phyloP scores from a whole-genome alignment of 2,329 filamentous ascomycete genomes.

The Calycina herbarum region DNA sequence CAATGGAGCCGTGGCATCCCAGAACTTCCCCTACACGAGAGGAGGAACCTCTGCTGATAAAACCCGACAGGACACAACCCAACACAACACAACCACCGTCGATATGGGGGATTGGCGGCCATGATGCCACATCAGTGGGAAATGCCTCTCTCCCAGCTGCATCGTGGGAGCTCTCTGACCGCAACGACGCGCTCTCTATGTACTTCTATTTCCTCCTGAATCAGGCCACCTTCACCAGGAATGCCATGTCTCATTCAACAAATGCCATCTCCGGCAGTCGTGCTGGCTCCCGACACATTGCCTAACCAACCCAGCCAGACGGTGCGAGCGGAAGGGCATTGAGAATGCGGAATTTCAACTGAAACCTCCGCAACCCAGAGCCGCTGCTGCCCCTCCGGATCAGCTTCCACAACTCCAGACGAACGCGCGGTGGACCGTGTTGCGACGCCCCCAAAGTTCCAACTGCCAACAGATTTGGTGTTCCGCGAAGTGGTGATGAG shows the following conservation, averaged over 20 bases:
- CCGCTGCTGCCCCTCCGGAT: neutral
- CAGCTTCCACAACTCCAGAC: neutral
- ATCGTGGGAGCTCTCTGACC: neutral
- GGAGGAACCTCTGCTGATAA: too few species aligned
- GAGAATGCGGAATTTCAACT: neutral
- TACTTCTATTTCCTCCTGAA: neutral
- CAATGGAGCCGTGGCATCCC: neutral
- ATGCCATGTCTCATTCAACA: neutral
- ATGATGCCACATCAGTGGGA: neutral
- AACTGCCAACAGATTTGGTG: neutral
- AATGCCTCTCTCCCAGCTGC: neutral
- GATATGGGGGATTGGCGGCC: neutral
- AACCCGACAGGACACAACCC: too few species aligned
- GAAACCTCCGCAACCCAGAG: slow-evolving; percentile 2
- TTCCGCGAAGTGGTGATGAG: neutral
- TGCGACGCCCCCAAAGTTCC: neutral
- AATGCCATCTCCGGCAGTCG: slow-evolving; percentile 1
- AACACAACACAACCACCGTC: too few species aligned
- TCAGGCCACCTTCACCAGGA: neutral
- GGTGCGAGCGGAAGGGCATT: slow-evolving; percentile 2
- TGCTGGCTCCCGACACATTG: neutral
- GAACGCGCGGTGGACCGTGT: neutral
- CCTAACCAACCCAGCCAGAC: neutral
- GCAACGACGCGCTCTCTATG: neutral
- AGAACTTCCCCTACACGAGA: neutral